A percentile compares a stretch with the other conserved stretches of the same genome.
phyloP scores from a whole-genome alignment of 106 monocot species.

The Phalaenopsis aphrodite region DNA sequence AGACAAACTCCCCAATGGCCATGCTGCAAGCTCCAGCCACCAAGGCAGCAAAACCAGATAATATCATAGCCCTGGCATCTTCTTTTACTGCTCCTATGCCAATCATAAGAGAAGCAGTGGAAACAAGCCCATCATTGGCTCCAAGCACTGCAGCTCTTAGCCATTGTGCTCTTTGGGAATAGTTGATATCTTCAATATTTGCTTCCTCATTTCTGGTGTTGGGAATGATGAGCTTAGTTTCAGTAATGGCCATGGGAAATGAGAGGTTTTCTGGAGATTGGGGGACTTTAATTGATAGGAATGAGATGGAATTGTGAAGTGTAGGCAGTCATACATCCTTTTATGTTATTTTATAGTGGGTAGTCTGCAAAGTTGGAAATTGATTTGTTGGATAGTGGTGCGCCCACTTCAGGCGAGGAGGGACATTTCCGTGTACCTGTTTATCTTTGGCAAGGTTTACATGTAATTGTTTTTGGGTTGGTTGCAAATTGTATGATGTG shows the following conservation, averaged over 20 bases:
- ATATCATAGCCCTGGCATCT: constrained; percentile 33
- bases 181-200: constrained; percentile 14
- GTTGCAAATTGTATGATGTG: not conserved
- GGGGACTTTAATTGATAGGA: too few species aligned
- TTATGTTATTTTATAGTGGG: constrained; percentile 2
- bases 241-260: not conserved
- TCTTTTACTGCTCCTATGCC: constrained; percentile 39
- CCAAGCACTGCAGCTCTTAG: constrained; percentile 49
- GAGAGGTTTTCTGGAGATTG: not conserved
- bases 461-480: not conserved
- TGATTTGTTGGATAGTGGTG: not conserved
- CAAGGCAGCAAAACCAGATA: constrained; percentile 41
- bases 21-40: constrained; percentile 56
- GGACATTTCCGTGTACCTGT: constrained; percentile 1
- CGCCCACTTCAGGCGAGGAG: constrained; percentile 1
- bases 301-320: not conserved
- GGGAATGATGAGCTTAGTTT: constrained; percentile 6
- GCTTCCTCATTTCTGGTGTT: not conserved
- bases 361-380: not conserved
- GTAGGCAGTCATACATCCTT: constrained; percentile 12
- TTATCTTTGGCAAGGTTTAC: not conserved
- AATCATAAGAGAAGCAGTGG: constrained; percentile 48
- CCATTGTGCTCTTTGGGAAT: constrained; percentile 36
- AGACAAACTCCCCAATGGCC: constrained; percentile 59
- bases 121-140: constrained; percentile 49